Conservation (phyloP, 2,329 filamentous ascomycete genomes). For the Diaporthe batatas region DNA sequence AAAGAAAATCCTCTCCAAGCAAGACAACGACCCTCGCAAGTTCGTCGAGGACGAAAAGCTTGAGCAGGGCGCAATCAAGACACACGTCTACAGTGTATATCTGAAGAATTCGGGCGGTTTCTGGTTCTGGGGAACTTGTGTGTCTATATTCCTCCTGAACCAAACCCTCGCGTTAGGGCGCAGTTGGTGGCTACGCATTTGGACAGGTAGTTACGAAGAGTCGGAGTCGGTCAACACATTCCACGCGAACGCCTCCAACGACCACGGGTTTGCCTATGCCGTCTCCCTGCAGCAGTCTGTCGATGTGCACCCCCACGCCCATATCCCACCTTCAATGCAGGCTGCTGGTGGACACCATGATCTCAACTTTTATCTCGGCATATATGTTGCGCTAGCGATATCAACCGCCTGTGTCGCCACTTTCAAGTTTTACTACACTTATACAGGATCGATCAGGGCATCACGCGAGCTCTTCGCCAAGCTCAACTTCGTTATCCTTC, state of each 20-base stretch:
- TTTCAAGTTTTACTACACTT: slow-evolving; percentile 73
- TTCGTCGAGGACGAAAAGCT: slow-evolving; percentile 83
- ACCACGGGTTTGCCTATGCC: slow-evolving; percentile 58
- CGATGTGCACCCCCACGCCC: slow-evolving; percentile 55
- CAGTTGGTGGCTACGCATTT: slow-evolving; percentile 75
- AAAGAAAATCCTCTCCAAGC: slow-evolving; percentile 64
- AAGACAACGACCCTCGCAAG: slow-evolving; percentile 65
- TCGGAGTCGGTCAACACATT: slow-evolving; percentile 43
- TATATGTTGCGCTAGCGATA: slow-evolving; percentile 75
- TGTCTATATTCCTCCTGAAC: slow-evolving; percentile 67
- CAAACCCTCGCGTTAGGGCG: slow-evolving; percentile 69
- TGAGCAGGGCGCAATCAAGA: slow-evolving; percentile 77
- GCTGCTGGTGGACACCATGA: slow-evolving; percentile 51
- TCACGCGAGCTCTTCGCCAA: slow-evolving; percentile 77
- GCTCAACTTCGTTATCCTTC: slow-evolving; percentile 75
- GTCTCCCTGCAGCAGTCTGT: slow-evolving; percentile 60
- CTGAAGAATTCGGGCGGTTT: slow-evolving; percentile 75
- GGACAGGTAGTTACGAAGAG: slow-evolving; percentile 64
- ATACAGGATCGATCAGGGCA: slow-evolving; percentile 74
- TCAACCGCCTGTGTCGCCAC: slow-evolving; percentile 71
- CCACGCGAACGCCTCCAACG: slow-evolving; percentile 47
- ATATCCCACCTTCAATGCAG: slow-evolving; percentile 40
- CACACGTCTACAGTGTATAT: slow-evolving; percentile 76
- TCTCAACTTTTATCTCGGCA: slow-evolving; percentile 73
- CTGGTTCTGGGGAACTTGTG: slow-evolving; percentile 69